Base-by-base conservation (phyloP, 2,329 filamentous ascomycete genomes). In the Boeremia exigua region DNA sequence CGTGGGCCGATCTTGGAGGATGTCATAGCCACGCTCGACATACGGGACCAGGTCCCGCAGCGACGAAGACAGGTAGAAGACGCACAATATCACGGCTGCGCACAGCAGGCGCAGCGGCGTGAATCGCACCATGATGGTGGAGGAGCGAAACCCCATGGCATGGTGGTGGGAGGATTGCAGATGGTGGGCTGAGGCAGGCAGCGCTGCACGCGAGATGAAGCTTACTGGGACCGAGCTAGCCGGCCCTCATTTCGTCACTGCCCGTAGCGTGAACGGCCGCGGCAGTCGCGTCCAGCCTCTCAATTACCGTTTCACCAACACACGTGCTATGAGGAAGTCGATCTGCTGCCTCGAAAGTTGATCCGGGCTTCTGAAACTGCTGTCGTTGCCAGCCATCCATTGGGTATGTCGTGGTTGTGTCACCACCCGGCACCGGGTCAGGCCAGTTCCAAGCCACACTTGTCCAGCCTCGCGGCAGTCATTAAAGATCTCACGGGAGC, bases 41-140 rank as follows among this genome's bases (percentile, higher is more conserved):
- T 59, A 67, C 45, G 69, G 61, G n/a, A 67, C 52, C 39, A 69
- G 54, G 37, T 67, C 53, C 12, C 60, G 59, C 6, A 64, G 61
- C n/a, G 70, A 48, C 17, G 63, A 58, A 14, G 63, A 66, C 42
- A 70, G 36, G 42, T 69, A 58, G 44, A 73, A 58, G 43, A 59
- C 39, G 50, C 56, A 62, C 19, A 69, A 53, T 33, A 68, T 58
- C 42, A 67, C 54, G 38, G 65, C 66, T 38, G 66, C 66, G 64
- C 68, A 68, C 61, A 72, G 42, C 56, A 73, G 62, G 63, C 71
- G 71, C 67, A 67, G 61, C 56, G 67, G 68, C 66, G 69, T 71
- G 61, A 74, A 67, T 65, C 71, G 70, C 68, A 74, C 69, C 70
- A 71, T 72, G 62, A 60, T 71, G 62, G 66, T 60, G 59, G 65